A percentile compares a stretch with the other conserved stretches of the same genome.
These are phyloP conservation scores for Penicillium waksmanii DNA, from an alignment of 495 filamentous ascomycete species.

Conservation along the genomic window DNA sequence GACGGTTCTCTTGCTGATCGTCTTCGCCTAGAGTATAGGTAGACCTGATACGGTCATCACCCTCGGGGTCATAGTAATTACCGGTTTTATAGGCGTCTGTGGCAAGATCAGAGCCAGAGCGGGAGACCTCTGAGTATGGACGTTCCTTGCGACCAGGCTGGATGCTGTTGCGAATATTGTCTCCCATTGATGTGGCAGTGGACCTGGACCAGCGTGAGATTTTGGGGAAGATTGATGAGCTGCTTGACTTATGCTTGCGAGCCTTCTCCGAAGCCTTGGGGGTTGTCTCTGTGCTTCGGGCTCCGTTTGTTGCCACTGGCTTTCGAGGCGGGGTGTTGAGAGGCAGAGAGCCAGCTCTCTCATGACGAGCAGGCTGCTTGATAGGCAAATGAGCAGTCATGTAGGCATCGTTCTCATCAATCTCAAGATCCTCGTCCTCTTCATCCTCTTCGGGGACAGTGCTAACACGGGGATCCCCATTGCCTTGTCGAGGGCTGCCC, in stretches of 20 bases:
- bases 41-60: conserved; percentile 73
- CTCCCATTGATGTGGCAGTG: conserved; percentile 76
- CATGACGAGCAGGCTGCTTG: conserved; percentile 38
- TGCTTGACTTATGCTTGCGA: conserved; percentile 88
- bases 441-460: conserved; percentile 84
- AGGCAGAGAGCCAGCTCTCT: conserved; percentile 65
- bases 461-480: conserved; percentile 75
- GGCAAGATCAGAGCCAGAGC: conserved; percentile 72
- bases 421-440: conserved; percentile 64
- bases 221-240: conserved; percentile 88
- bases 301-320: conserved; percentile 52
- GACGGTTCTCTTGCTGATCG: conserved; percentile 54
- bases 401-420: conserved; percentile 57
- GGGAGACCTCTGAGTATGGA: conserved; percentile 61
- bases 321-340: conserved; percentile 74
- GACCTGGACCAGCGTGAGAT: conserved; percentile 98
- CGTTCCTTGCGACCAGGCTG: conserved; percentile 53
- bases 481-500: conserved; percentile 62
- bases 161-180: conserved; percentile 56
- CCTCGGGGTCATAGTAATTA: conserved; percentile 65
- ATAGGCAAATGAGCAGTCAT: conserved; percentile 47
- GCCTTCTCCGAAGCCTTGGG: conserved; percentile 70
- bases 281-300: conserved; percentile 74
- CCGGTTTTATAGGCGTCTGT: conserved; percentile 61
- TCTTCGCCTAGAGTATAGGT: conserved; percentile 60